Conservation (phyloP, 768 basidiomycete genomes). For the Hericium erinaceus region DNA sequence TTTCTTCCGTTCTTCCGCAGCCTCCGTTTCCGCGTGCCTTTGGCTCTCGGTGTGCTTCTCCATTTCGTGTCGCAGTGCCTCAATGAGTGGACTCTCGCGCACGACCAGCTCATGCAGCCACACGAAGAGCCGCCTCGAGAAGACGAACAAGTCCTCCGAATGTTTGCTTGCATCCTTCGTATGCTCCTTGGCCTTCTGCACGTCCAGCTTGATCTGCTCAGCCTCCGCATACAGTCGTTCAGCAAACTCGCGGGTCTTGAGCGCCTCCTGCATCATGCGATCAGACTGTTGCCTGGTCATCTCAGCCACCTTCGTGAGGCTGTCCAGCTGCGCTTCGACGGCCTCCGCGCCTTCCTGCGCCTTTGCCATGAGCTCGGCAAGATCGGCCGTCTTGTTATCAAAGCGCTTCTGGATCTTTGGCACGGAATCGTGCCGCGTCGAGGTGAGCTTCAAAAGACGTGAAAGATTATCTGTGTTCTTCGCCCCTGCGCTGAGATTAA, state of each 20-base stretch:
- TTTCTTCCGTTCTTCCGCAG: no score
- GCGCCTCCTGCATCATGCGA: not conserved
- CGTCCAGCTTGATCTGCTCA: not conserved
- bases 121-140: not conserved
- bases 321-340: not conserved
- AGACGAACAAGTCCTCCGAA: not conserved
- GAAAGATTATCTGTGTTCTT: no score
- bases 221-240: not conserved
- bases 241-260: not conserved
- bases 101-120: not conserved
- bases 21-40: not conserved
- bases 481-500: no score
- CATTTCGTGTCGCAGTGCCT: not conserved
- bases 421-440: not conserved
- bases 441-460: not conserved
- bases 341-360: not conserved
- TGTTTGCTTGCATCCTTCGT: not conserved
- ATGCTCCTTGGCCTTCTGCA: not conserved
- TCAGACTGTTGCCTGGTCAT: not conserved
- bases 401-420: not conserved
- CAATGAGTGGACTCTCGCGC: not conserved
- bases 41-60: not conserved
- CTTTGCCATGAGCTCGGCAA: not conserved
- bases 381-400: not conserved
- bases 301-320: not conserved